phyloP scores from a whole-genome alignment of 805 yeast species.

The Candida chauliodis region DNA sequence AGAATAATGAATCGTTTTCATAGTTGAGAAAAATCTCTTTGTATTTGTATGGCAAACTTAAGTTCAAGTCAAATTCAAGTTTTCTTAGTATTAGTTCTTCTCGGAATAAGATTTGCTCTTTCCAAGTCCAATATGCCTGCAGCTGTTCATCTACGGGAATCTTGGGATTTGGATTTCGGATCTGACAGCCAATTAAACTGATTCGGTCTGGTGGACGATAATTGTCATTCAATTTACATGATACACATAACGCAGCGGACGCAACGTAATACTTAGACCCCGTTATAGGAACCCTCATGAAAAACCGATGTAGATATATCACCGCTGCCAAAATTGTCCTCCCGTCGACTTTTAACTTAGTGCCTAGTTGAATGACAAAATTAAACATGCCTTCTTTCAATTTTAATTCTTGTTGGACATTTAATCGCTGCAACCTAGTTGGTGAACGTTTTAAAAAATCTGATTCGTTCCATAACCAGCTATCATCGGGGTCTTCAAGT shows the following conservation, averaged over 20 bases:
- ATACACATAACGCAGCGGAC: conserved; percentile 40
- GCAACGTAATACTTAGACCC: conserved; percentile 43
- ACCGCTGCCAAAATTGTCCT: conserved; percentile 42
- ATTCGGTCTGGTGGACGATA: conserved; percentile 43
- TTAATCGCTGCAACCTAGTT: conserved; percentile 24
- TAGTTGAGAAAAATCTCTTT: conserved; percentile 20
- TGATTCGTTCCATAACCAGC: conserved; percentile 39
- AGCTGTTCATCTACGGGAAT: conserved; percentile 33
- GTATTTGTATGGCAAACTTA: conserved; percentile 37
- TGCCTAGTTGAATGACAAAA: conserved; percentile 34
- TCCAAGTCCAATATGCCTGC: conserved; percentile 41
- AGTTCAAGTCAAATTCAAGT: conserved; percentile 36
- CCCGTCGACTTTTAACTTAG: conserved; percentile 36
- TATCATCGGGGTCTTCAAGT: conserved; percentile 13
- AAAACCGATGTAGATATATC: conserved; percentile 34
- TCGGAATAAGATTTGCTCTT: conserved; percentile 41
- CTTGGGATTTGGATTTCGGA: conserved; percentile 19
- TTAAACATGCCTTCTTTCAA: conserved; percentile 36
- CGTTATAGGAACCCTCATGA: conserved; percentile 40
- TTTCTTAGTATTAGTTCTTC: conserved; percentile 39
- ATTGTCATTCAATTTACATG: conserved; percentile 40
- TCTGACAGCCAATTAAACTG: conserved; percentile 32
- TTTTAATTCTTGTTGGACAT: conserved; percentile 33
- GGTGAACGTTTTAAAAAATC: conserved; percentile 30
- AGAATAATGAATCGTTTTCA: conserved; percentile 9